phyloP scores from a whole-genome alignment of 352 stramenopile species.

The Phytophthora europaea region DNA sequence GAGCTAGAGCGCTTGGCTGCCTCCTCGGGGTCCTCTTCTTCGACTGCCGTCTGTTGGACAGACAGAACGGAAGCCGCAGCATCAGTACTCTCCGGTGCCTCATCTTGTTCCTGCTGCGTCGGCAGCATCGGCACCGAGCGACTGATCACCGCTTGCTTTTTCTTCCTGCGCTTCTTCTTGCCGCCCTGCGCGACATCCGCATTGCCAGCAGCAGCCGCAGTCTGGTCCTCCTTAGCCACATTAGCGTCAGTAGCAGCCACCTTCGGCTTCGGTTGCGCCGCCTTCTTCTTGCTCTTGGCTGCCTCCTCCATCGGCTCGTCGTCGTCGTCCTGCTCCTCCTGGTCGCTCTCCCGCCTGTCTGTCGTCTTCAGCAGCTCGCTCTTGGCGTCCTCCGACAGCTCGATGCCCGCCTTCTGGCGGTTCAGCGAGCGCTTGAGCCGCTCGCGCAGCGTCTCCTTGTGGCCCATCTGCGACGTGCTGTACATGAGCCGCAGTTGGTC shows the following conservation, averaged over 20 bases:
- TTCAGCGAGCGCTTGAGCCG: slow-evolving; percentile 85
- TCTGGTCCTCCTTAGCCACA: not conserved
- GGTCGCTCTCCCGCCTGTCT: slow-evolving; percentile 25
- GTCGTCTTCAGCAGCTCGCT: slow-evolving; percentile 70
- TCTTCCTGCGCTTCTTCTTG: slow-evolving; percentile 48
- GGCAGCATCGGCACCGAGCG: slow-evolving; percentile 43
- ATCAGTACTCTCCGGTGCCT: not conserved
- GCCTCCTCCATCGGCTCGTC: slow-evolving; percentile 24
- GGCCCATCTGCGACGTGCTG: slow-evolving; percentile 79
- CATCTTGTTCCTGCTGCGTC: slow-evolving; percentile 1
- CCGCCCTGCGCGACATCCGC: slow-evolving; percentile 5
- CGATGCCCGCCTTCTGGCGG: slow-evolving; percentile 75
- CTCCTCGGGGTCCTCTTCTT: slow-evolving; percentile 29
- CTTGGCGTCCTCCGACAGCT: slow-evolving; percentile 57
- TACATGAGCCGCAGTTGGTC: slow-evolving; percentile 81
- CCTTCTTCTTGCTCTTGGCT: slow-evolving; percentile 32
- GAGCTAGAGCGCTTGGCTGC: slow-evolving; percentile 44
- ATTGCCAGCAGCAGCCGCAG: not conserved
- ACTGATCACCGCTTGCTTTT: slow-evolving; percentile 30
- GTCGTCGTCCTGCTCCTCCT: slow-evolving; percentile 31
- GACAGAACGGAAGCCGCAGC: slow-evolving; percentile 10
- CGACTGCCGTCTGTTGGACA: slow-evolving; percentile 11
- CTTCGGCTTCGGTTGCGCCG: slow-evolving; percentile 22
- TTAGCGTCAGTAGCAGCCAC: slow-evolving; percentile 7
- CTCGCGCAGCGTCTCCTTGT: slow-evolving; percentile 86